phyloP scores from a whole-genome alignment of 73 alveolate species.

The Durusdinium trenchii region DNA sequence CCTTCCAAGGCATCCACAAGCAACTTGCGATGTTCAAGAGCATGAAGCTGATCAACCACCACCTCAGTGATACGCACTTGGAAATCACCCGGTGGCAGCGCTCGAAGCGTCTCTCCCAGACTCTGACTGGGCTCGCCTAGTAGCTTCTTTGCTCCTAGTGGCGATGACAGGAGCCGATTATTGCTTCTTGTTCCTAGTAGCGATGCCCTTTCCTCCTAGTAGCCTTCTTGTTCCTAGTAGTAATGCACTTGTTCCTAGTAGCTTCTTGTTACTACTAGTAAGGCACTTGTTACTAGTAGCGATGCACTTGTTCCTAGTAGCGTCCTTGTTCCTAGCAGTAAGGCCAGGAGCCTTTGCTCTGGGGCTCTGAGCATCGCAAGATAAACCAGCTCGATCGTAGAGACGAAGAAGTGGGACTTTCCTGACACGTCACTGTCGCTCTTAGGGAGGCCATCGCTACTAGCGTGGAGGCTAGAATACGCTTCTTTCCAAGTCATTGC shows the following conservation, averaged over 20 bases:
- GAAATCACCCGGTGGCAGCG: background rate
- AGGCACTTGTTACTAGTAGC: background rate
- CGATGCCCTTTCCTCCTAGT: background rate
- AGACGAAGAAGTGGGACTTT: conserved; percentile 80
- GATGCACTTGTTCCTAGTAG: background rate
- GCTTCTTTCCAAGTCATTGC: too few species aligned
- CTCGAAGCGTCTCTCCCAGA: background rate
- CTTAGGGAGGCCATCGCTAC: too few species aligned
- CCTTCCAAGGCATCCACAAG: conserved; percentile 62
- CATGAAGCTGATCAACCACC: conserved; percentile 83
- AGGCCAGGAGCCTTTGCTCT: background rate
- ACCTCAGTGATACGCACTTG: background rate
- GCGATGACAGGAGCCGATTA: background rate
- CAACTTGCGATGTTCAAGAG: conserved; percentile 52
- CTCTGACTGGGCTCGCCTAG: too few species aligned
- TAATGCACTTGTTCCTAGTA: background rate
- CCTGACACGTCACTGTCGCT: too few species aligned
- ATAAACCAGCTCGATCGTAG: conserved; percentile 65
- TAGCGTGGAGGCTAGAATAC: too few species aligned
- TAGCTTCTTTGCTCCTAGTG: too few species aligned
- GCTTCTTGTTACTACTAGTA: too few species aligned
- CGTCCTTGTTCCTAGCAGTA: background rate
- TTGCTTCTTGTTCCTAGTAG: background rate
- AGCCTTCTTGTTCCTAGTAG: too few species aligned
- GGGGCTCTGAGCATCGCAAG: conserved; percentile 39